A percentile compares a stretch with the other conserved stretches of the same genome.
These are phyloP conservation scores for Termitomyces sp. DNA, from an alignment of 768 basidiomycete genomes.

Conservation along the genomic window DNA sequence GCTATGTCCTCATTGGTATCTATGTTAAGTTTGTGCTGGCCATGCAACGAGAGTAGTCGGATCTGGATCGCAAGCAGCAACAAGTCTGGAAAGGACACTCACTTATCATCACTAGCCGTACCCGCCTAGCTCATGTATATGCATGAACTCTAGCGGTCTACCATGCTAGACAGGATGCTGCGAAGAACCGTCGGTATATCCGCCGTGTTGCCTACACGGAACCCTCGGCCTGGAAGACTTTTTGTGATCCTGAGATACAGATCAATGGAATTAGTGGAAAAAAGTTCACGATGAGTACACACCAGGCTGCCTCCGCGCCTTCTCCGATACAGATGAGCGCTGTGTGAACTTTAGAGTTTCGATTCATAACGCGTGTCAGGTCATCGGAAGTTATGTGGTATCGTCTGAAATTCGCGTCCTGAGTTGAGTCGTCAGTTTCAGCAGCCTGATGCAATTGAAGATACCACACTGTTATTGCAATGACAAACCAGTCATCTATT, in stretches of 20 bases:
- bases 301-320: conserved; percentile 66
- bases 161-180: conserved; percentile 59
- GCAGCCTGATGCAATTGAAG: neutral
- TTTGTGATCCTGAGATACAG: conserved; percentile 51
- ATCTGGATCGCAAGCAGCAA: neutral
- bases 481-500: conserved; percentile 69
- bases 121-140: neutral
- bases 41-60: neutral
- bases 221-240: conserved; percentile 59
- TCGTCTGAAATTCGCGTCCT: conserved; percentile 66
- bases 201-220: conserved; percentile 56
- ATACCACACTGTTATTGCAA: conserved; percentile 53
- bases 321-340: conserved; percentile 70
- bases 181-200: conserved; percentile 65
- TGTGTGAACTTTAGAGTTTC: conserved; percentile 63
- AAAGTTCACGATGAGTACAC: conserved; percentile 11
- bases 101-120: neutral
- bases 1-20: neutral
- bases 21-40: neutral
- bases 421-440: neutral
- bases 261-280: neutral
- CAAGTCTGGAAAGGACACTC: neutral
- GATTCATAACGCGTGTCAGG: conserved; percentile 54
- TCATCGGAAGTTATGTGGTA: conserved; percentile 63
- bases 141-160: conserved; percentile 36